These are phyloP conservation scores for Naumovozyma castellii DNA, from an alignment of 805 yeast genomes.

Conservation along the genomic window DNA sequence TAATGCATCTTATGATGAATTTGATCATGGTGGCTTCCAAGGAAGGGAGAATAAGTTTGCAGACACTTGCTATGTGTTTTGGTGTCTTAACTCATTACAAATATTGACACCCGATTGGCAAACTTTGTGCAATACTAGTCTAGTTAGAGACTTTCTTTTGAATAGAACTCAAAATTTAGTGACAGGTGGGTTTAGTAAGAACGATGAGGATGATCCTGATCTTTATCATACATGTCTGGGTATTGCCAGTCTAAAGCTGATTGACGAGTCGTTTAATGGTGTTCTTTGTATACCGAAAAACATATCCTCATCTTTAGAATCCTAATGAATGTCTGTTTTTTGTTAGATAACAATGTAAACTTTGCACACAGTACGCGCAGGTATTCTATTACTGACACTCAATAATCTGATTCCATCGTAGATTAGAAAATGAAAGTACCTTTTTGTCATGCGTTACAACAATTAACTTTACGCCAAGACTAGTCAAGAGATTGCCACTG, in stretches of 20 bases:
- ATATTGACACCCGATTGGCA: slow-evolving; percentile 30
- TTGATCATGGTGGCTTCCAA: slow-evolving; percentile 70
- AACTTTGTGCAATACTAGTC: slow-evolving; percentile 9
- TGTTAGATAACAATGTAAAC: too few species aligned
- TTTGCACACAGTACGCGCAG: too few species aligned
- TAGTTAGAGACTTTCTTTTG: slow-evolving; percentile 38
- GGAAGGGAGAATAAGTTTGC: slow-evolving; percentile 79
- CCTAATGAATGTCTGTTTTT: too few species aligned
- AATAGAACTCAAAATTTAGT: slow-evolving; percentile 47
- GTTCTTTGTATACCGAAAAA: slow-evolving; percentile 21
- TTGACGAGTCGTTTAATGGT: slow-evolving; percentile 26
- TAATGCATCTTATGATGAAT: slow-evolving; percentile 34
- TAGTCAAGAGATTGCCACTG: too few species aligned
- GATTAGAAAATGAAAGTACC: too few species aligned
- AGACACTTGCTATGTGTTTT: slow-evolving; percentile 84
- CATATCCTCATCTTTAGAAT: not conserved
- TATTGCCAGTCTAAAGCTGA: slow-evolving; percentile 41
- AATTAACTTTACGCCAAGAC: too few species aligned
- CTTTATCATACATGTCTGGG: slow-evolving; percentile 61
- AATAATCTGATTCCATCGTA: too few species aligned
- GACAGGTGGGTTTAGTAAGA: slow-evolving; percentile 72
- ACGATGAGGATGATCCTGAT: slow-evolving; percentile 56
- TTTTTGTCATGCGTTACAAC: too few species aligned
- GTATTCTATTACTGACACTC: too few species aligned
- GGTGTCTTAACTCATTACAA: slow-evolving; percentile 57